A percentile compares a stretch with the other conserved stretches of the same genome.
phyloP scores from a whole-genome alignment of 2,329 filamentous ascomycete species.

The Talaromyces sp. region DNA sequence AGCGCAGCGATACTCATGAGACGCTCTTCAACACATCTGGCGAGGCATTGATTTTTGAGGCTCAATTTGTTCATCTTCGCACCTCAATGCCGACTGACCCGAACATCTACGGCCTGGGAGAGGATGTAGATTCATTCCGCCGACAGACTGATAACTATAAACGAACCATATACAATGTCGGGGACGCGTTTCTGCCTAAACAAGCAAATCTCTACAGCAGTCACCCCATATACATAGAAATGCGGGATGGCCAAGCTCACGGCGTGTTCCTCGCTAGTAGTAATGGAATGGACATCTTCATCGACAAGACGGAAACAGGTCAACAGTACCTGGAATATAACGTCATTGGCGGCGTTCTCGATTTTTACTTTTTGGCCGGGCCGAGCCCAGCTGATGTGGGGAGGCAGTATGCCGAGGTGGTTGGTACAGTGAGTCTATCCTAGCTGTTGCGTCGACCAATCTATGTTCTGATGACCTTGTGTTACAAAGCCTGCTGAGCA shows the following conservation, averaged over 20 bases:
- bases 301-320: conserved; percentile 57
- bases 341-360: conserved; percentile 69
- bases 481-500: conserved; percentile 60
- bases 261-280: conserved; percentile 68
- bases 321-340: conserved; percentile 75
- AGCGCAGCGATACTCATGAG: conserved; percentile 26
- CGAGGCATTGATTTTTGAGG: conserved; percentile 66
- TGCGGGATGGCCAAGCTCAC: conserved; percentile 57
- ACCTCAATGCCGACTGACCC: conserved; percentile 65
- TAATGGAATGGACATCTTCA: conserved; percentile 72
- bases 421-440: conserved; percentile 25
- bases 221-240: conserved; percentile 72
- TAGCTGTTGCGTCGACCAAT: not conserved
- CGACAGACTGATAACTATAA: conserved; percentile 66
- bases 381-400: conserved; percentile 56
- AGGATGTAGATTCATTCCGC: conserved; percentile 67
- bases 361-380: conserved; percentile 64
- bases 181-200: conserved; percentile 58
- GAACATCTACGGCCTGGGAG: conserved; percentile 73
- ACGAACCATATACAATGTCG: conserved; percentile 65
- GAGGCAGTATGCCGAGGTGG: conserved; percentile 55
- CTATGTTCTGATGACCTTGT: not conserved
- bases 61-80: conserved; percentile 69
- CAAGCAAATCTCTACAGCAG: conserved; percentile 67
- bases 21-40: conserved; percentile 65